Base-by-base conservation (phyloP, 176 grass and related monocot genomes). In the Aegilops tauschii region DNA sequence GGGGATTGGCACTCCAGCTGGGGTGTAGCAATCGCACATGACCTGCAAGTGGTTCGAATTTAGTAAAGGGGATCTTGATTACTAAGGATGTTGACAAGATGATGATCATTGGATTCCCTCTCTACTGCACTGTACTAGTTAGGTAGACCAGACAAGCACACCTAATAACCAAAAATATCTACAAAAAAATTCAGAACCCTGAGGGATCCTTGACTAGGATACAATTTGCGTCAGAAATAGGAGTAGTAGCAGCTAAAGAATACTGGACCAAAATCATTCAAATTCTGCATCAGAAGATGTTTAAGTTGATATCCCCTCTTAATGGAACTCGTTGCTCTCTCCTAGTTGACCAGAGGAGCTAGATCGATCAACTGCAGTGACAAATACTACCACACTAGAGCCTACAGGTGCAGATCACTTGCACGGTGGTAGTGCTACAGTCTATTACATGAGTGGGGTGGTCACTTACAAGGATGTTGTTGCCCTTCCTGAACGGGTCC, bases 1-100 rank as follows among this genome's bases (percentile, higher is more conserved):
- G 12, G 94, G 94, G 68, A 99, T 99, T 5, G 97, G 89, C 84
- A 93, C 94, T 40, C 97, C 97, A 27, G 86, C 90, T 81, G 97
- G 97, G 6, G 97, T 99, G 82, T 99, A 99, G 80, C 97, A 99
- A 82, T 99, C 97, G 83, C 97, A 99, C 86, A 99, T 97, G 61
- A 99, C 97, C 97, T 99, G 85, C 37, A 25, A 9, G 79, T 90
- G 23, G 85, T 69, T 50, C 5, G 2, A 85, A 49, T 92, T 91
- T 76, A 91, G 39, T 70, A 61, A 63, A 61, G 20, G 21, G 34
- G 77, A 10, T 39, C 45, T 66, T 35, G 58, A 80, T 37, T 69
- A 61, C 76, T 39, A 45, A 35, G 80, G 44, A 68, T 40, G 76
- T 35, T 39, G 50, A 76, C 69, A 20, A 32, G 84, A 76, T 10